Base-by-base conservation (phyloP, 75 land plant genomes). In the Cunninghamia lanceolata region DNA sequence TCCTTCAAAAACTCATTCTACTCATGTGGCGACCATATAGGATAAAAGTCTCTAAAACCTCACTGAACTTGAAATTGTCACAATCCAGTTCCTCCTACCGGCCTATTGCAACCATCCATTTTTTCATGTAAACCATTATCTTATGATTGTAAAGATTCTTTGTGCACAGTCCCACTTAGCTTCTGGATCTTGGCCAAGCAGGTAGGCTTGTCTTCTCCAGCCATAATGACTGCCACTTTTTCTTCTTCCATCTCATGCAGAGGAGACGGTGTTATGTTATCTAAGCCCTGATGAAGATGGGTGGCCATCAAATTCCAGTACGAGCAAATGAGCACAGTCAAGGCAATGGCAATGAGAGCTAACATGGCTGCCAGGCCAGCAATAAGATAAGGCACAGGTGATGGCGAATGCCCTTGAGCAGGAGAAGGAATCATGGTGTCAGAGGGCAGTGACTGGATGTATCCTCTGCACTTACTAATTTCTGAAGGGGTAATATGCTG, bases 191-290 rank as follows among this genome's bases (percentile, higher is more conserved):
- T 80, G n/a, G 82, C 82, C n/a, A 80, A 30, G 47, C n/a, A 80
- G 13, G 82, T 80, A 28, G 82, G 82, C 9, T 45, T 45, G 10
- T 80, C 34, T 0, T 80, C 82, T n/a, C 82, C 82, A 21, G 82
- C 50, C 82, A 80, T 80, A 10, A 80, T 80, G 30, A 80, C 82
- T 9, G n/a, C 82, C 15, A 80, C 82, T 42, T 80, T 80, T 28
- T 42, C 47, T 10, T 80, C 82, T 21, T 14, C 82, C 9, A 21
- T 9, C 15, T 32, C 34, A 30, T 32, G 13, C 14, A 25, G 36
- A 34, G 75, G 75, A 1, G 75, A 16, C 3, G 15, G 36, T 11
- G 75, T 3, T 10, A 11, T 73, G 75, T 73, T 34, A 34, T 73
- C 75, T 3, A 32, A 10, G 36, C 38, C 36, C 4, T 73, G 36